Conservation (phyloP, 148 eudicot species). For the Vaccinium corymbosum region DNA sequence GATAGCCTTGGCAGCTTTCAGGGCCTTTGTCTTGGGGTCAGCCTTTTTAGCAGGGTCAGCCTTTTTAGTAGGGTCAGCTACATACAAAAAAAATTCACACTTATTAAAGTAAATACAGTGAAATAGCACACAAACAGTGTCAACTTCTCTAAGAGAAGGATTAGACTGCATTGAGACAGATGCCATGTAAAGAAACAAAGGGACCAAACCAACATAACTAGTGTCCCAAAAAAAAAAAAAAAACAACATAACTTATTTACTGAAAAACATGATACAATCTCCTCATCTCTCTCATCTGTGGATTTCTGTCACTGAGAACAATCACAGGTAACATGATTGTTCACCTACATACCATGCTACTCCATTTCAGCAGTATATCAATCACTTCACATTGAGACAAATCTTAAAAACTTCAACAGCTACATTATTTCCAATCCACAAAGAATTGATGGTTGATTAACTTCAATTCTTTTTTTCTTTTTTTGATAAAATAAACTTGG, state of each 20-base stretch:
- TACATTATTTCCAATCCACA: not conserved
- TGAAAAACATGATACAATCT: not conserved
- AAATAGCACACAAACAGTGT: not conserved
- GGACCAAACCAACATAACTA: not conserved
- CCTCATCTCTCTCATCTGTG: not conserved
- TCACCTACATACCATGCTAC: not conserved
- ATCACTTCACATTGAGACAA: not conserved
- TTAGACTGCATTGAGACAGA: not conserved
- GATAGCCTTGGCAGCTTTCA: constrained; percentile 84
- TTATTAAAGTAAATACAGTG: not conserved
- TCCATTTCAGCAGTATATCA: not conserved
- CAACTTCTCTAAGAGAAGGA: not conserved
- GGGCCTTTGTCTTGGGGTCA: constrained; percentile 50
- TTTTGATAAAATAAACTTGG: not conserved
- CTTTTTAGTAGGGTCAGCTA: constrained; percentile 12
- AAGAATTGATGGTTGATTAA: not conserved
- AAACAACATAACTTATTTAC: not conserved
- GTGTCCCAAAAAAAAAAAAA: too few species aligned
- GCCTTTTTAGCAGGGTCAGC: constrained; percentile 26
- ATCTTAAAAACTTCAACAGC: not conserved
- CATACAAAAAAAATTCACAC: not conserved
- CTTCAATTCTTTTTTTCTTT: too few species aligned
- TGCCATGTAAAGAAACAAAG: not conserved
- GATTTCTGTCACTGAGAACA: not conserved
- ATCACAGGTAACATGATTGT: not conserved